phyloP scores from a whole-genome alignment of 2,329 filamentous ascomycete genomes.

The Diaporthe eres region DNA sequence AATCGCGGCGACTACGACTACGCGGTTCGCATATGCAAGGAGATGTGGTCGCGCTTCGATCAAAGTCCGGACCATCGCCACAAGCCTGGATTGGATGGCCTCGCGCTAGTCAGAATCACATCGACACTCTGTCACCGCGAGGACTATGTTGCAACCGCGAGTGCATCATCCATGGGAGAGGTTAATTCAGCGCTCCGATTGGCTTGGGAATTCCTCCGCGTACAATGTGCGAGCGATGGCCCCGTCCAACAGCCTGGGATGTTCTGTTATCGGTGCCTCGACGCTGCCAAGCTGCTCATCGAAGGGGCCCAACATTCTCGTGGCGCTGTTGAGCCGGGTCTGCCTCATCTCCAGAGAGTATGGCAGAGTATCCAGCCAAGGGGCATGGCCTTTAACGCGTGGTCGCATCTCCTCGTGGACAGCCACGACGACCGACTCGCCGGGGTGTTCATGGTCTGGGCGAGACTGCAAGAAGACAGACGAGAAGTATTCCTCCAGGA shows the following conservation, averaged over 20 bases:
- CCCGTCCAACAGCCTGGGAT: slow-evolving; percentile 9
- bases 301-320: background rate
- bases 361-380: slow-evolving; percentile 9
- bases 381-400: slow-evolving; percentile 1
- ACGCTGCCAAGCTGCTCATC: slow-evolving; percentile 4
- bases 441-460: background rate
- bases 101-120: background rate
- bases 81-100: slow-evolving; percentile 5
- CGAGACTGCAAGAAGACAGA: slow-evolving; percentile 14
- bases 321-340: background rate
- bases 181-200: background rate
- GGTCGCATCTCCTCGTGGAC: slow-evolving; percentile 17
- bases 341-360: background rate
- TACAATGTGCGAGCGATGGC: background rate
- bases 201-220: slow-evolving; percentile 14
- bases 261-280: slow-evolving; percentile 22
- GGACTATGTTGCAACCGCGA: background rate
- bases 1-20: slow-evolving; percentile 7
- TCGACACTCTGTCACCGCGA: background rate
- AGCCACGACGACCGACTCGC: slow-evolving; percentile 7
- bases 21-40: slow-evolving; percentile 9
- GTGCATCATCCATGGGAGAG: background rate
- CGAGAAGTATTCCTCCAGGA: background rate
- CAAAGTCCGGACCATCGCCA: background rate
- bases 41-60: slow-evolving; percentile 13